These are phyloP conservation scores for Spirogloea muscicola DNA, from an alignment of 139 green algal genomes.

Conservation along the genomic window DNA sequence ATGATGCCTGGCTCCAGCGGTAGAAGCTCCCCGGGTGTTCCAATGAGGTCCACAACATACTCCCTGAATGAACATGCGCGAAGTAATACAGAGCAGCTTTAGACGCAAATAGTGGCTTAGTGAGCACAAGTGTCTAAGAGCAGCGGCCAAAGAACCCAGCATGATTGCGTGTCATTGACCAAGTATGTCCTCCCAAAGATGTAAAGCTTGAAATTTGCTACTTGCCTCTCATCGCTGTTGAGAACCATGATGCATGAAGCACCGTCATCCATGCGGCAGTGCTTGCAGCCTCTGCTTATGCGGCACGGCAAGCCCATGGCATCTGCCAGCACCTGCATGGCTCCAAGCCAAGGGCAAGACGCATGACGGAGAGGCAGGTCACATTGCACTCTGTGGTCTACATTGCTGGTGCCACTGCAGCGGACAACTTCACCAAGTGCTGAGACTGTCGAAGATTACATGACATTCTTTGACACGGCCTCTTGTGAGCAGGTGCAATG, in stretches of 20 bases:
- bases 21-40: constrained; percentile 2
- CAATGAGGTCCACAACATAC: constrained; percentile 24
- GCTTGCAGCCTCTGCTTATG: constrained; percentile 15
- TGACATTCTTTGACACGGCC: not conserved
- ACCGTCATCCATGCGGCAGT: constrained; percentile 15
- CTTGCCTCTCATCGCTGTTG: not conserved
- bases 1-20: not conserved
- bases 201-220: no score
- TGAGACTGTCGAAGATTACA: no score
- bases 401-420: not conserved
- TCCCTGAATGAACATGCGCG: no score
- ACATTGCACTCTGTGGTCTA: no score
- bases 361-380: no score
- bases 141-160: no score
- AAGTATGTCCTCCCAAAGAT: no score
- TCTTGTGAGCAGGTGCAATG: not conserved
- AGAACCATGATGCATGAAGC: not conserved
- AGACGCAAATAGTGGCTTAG: no score
- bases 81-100: no score
- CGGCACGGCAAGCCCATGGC: constrained; percentile 20
- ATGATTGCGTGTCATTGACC: no score
- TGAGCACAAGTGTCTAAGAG: no score
- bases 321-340: constrained; percentile 7
- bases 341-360: not conserved
- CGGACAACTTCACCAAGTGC: not conserved